These are phyloP conservation scores for Wickerhamomyces queroliae DNA, from an alignment of 805 yeast genomes.

Conservation along the genomic window DNA sequence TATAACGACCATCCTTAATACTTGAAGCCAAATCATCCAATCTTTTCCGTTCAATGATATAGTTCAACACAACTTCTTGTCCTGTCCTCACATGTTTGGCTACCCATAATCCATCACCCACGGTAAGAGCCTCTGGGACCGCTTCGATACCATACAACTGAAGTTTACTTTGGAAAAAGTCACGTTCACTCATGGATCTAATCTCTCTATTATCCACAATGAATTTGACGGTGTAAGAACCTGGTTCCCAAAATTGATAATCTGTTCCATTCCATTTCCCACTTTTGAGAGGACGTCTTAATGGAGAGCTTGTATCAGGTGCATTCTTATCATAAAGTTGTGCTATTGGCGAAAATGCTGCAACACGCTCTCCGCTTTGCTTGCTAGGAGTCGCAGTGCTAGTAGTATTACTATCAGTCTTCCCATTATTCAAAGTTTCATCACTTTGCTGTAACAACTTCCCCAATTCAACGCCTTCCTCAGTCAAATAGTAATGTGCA, in stretches of 20 bases:
- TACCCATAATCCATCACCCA: constrained; percentile 90
- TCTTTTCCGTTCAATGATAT: constrained; percentile 86
- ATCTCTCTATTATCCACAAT: constrained; percentile 81
- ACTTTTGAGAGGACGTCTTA: not conserved
- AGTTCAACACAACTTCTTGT: constrained; percentile 66
- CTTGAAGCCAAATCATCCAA: constrained; percentile 80
- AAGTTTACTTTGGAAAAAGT: constrained; percentile 58
- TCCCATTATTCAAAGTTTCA: constrained; percentile 6
- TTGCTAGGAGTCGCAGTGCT: too few relatives aligned
- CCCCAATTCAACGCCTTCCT: constrained; percentile 63
- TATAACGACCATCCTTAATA: constrained; percentile 82
- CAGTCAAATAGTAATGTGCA: constrained; percentile 55
- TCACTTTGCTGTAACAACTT: constrained; percentile 45
- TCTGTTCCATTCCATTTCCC: constrained; percentile 4
- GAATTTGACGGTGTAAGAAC: constrained; percentile 52
- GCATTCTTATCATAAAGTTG: too few relatives aligned
- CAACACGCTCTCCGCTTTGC: too few relatives aligned
- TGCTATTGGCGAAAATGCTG: not conserved
- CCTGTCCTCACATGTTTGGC: constrained; percentile 59
- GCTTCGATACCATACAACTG: constrained; percentile 39
- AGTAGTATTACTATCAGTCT: constrained; percentile 7
- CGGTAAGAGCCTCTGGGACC: constrained; percentile 53
- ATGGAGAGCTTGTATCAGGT: not conserved
- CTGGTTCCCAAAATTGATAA: constrained; percentile 52
- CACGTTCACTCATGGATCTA: constrained; percentile 60